phyloP scores from a whole-genome alignment of 441 rosid species.

The Gossypium trilobum region DNA sequence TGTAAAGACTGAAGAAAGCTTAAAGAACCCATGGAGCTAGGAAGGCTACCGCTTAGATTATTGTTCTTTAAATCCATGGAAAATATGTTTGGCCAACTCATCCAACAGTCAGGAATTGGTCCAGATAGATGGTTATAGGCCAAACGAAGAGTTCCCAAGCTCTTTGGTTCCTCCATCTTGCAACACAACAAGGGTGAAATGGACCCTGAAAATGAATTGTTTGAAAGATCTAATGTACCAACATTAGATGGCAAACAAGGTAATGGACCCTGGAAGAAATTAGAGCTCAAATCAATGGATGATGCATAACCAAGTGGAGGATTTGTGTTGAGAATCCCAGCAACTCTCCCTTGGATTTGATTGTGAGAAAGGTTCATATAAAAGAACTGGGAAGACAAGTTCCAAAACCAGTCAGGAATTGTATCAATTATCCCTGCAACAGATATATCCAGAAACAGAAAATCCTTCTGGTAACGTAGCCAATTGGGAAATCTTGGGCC shows the following conservation, averaged over 20 bases:
- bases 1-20: constrained; percentile 8
- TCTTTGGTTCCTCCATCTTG: constrained; percentile 2
- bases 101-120: constrained; percentile 22
- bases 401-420: constrained; percentile 18
- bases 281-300: constrained; percentile 14
- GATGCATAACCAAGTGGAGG: neutral
- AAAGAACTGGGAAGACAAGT: constrained; percentile 6
- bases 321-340: neutral
- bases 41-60: constrained; percentile 13
- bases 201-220: constrained; percentile 22
- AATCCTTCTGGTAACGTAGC: constrained; percentile 9
- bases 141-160: constrained; percentile 5
- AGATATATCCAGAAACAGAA: constrained; percentile 13
- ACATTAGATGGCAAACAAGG: constrained; percentile 3
- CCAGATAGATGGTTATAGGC: constrained; percentile 13
- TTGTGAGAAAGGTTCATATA: constrained; percentile 13
- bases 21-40: constrained; percentile 18
- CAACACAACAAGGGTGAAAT: constrained; percentile 16
- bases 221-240: constrained; percentile 18
- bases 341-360: constrained; percentile 14
- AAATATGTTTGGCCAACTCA: neutral
- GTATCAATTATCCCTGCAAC: constrained; percentile 2
- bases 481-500: constrained; percentile 14
- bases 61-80: constrained; percentile 10
- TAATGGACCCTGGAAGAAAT: constrained; percentile 12